A percentile compares a stretch with the other conserved stretches of the same genome.
Evolutionary conservation across 163 green algal species (phyloP).

Genomic region (Scenedesmus sp.): DNA sequence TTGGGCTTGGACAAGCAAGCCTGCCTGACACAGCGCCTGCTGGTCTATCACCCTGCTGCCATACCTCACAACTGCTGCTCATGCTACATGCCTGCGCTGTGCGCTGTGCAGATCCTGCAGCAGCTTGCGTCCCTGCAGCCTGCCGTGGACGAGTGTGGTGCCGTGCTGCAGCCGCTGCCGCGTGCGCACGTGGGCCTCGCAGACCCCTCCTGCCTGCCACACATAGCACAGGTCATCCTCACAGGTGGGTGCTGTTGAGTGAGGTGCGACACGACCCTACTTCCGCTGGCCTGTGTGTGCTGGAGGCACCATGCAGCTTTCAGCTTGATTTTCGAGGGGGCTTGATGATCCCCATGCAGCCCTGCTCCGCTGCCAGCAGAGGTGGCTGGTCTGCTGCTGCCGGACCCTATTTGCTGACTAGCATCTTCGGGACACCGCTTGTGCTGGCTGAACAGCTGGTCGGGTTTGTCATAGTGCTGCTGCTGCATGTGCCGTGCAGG

Average conservation of each 20-base stretch:
- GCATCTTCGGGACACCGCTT: too few relatives aligned
- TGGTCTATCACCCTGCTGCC: background rate
- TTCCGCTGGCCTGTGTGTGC: too few relatives aligned
- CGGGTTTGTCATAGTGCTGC: background rate
- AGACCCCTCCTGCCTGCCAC: conserved; percentile 77
- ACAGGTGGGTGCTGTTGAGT: background rate
- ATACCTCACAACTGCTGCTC: background rate
- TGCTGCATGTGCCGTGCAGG: conserved; percentile 56
- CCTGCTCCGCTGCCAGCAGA: too few relatives aligned
- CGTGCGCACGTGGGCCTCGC: conserved; percentile 79
- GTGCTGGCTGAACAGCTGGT: too few relatives aligned
- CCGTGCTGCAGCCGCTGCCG: conserved; percentile 84
- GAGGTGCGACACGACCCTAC: too few relatives aligned
- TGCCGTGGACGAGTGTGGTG: conserved; percentile 61
- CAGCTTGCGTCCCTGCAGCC: conserved; percentile 65
- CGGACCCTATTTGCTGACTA: background rate
- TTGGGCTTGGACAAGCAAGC: too few relatives aligned
- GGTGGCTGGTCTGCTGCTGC: background rate
- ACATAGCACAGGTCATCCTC: conserved; percentile 83
- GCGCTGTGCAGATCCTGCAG: conserved; percentile 64
- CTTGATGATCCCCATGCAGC: too few relatives aligned
- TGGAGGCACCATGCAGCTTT: background rate
- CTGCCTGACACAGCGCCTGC: background rate
- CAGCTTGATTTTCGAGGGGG: too few relatives aligned
- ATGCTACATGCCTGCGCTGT: background rate